Percentiles rank a stretch among this genome's conserved stretches.
Conservation (phyloP, 1,284 basidiomycete species). For the Leccinum cinnamomeum region DNA sequence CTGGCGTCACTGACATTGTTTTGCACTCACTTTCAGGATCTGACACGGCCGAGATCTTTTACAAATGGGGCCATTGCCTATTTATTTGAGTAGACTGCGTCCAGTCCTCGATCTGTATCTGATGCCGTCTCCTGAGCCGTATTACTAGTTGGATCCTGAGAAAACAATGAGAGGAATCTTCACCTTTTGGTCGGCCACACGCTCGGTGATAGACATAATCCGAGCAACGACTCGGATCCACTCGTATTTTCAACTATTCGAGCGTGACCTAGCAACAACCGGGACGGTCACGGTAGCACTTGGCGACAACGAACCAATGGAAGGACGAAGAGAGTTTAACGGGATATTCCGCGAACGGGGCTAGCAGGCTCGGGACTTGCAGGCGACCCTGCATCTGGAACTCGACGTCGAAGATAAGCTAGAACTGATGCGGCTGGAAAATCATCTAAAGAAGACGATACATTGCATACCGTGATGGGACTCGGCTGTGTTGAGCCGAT, state of each 20-base stretch:
- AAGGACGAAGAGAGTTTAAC: conserved; percentile 19
- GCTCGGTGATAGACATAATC: conserved; percentile 85
- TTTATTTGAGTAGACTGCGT: conserved; percentile 65
- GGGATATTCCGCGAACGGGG: conserved; percentile 31
- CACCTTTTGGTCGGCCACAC: conserved; percentile 79
- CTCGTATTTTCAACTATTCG: conserved; percentile 83
- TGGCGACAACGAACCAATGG: conserved; percentile 20
- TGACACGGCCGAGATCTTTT: conserved; percentile 48
- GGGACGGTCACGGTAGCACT: not conserved
- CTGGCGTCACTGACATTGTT: conserved; percentile 39
- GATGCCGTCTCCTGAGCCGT: conserved; percentile 84
- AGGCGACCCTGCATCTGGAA: conserved; percentile 12
- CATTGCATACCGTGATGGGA: not conserved
- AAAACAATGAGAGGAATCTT: conserved; percentile 26
- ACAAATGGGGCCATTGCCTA: conserved; percentile 55
- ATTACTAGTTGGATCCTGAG: conserved; percentile 69
- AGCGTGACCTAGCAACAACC: conserved; percentile 5
- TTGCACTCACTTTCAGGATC: conserved; percentile 35
- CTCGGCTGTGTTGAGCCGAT: conserved; percentile 5
- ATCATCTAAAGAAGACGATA: conserved; percentile 29
- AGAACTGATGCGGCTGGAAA: conserved; percentile 33
- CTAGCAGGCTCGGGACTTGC: conserved; percentile 19
- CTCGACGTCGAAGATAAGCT: conserved; percentile 32
- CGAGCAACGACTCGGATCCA: conserved; percentile 83
- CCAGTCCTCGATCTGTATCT: conserved; percentile 94